Percentiles rank a stretch among this genome's conserved stretches.
These are phyloP conservation scores for Mycena filopes DNA, from an alignment of 768 basidiomycete genomes.

Conservation along the genomic window DNA sequence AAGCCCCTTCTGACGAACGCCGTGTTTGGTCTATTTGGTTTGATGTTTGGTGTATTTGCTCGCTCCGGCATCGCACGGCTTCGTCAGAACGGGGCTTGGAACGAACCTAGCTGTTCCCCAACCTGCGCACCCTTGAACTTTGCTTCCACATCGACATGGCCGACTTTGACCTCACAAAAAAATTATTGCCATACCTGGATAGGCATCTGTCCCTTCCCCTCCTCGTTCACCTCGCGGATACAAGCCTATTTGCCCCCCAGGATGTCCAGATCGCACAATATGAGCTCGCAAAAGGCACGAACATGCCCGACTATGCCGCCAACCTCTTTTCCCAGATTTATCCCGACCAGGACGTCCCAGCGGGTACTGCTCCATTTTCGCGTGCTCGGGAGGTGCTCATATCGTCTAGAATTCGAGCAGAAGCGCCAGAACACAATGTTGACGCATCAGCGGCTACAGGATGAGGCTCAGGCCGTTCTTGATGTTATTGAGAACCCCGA, in stretches of 20 bases:
- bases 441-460: conserved; percentile 85
- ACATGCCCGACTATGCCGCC: conserved; percentile 96
- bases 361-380: conserved; percentile 57
- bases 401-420: conserved; percentile 76
- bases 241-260: conserved; percentile 77
- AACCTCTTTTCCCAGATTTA: conserved; percentile 83
- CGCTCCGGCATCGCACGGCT: no score
- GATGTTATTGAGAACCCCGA: conserved; percentile 98
- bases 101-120: no score
- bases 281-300: conserved; percentile 96
- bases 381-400: not conserved
- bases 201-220: conserved; percentile 95
- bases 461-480: conserved; percentile 91
- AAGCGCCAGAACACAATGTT: conserved; percentile 86
- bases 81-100: not conserved
- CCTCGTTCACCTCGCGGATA: conserved; percentile 86
- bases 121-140: no score
- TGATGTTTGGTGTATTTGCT: no score
- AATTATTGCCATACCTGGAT: conserved; percentile 92
- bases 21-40: no score
- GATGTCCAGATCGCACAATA: conserved; percentile 93
- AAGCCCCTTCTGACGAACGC: no score
- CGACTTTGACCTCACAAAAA: conserved; percentile 91
- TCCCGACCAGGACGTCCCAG: conserved; percentile 74
- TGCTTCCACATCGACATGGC: conserved; percentile 63